Evolutionary conservation across 2,329 filamentous ascomycete genomes (phyloP).

Genomic region (Xylaria sp.): DNA sequence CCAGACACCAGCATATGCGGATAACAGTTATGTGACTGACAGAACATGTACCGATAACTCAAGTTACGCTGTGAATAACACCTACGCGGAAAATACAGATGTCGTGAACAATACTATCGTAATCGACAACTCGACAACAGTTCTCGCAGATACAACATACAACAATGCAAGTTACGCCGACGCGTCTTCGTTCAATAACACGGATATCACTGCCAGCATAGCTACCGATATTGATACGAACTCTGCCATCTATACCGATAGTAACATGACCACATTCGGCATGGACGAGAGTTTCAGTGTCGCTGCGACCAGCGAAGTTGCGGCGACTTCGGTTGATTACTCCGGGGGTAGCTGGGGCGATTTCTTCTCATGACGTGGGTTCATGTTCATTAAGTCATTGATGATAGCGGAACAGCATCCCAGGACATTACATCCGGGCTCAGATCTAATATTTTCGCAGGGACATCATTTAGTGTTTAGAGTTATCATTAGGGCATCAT

Average conservation of each 20-base stretch:
- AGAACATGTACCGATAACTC: slow-evolving; percentile 18
- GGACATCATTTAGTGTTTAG: too few relatives aligned
- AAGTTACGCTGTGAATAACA: slow-evolving; percentile 16
- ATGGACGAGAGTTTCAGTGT: slow-evolving; percentile 29
- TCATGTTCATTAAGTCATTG: neutral
- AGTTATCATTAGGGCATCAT: too few relatives aligned
- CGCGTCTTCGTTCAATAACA: neutral
- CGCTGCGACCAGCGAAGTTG: slow-evolving; percentile 25
- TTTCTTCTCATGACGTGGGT: slow-evolving; percentile 1
- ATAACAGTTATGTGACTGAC: slow-evolving; percentile 15
- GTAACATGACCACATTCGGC: slow-evolving; percentile 6
- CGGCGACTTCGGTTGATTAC: slow-evolving; percentile 30
- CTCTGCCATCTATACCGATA: slow-evolving; percentile 10
- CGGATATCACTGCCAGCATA: slow-evolving; percentile 23
- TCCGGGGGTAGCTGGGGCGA: slow-evolving; percentile 37
- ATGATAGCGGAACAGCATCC: neutral
- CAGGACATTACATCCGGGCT: neutral
- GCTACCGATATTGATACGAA: slow-evolving; percentile 12
- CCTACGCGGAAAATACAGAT: slow-evolving; percentile 21
- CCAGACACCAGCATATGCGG: slow-evolving; percentile 2
- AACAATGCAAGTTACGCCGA: slow-evolving; percentile 18
- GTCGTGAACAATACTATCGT: slow-evolving; percentile 23
- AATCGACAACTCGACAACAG: slow-evolving; percentile 17
- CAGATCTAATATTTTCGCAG: neutral
- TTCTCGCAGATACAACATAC: slow-evolving; percentile 14